Percentiles rank a stretch among this genome's conserved stretches.
Evolutionary conservation across 345 rosid genomes (phyloP).

Genomic region (Odontarrhena argentea): DNA sequence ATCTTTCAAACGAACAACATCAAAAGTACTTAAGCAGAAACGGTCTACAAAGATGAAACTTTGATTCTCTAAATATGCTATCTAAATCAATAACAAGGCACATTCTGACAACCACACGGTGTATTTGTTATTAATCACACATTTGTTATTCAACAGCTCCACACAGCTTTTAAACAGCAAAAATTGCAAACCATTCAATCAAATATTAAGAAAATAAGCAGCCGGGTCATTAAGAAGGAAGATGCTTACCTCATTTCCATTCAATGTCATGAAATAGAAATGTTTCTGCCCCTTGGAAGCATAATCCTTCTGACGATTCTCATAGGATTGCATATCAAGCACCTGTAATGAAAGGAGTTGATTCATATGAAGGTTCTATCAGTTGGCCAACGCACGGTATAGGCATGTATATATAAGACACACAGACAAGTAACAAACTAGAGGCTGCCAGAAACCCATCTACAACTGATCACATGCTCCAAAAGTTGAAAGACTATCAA

Average conservation of each 20-base stretch:
- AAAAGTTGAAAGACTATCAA: constrained; percentile 28
- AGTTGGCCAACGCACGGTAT: not conserved
- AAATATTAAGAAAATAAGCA: constrained; percentile 19
- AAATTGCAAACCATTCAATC: constrained; percentile 19
- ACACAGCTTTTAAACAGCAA: constrained; percentile 21
- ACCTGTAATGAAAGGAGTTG: constrained; percentile 53
- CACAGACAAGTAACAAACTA: constrained; percentile 1
- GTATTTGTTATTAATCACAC: constrained; percentile 1
- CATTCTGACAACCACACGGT: not conserved
- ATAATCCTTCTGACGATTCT: constrained; percentile 83
- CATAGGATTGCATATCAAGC: constrained; percentile 89
- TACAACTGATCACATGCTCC: constrained; percentile 21
- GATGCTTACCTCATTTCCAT: constrained; percentile 86
- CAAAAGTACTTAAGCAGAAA: constrained; percentile 14
- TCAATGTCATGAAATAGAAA: constrained; percentile 98
- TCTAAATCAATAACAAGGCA: constrained; percentile 8
- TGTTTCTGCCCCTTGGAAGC: constrained; percentile 92
- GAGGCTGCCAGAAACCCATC: constrained; percentile 14
- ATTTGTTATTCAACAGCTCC: constrained; percentile 5
- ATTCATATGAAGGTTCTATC: not conserved
- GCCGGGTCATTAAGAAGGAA: constrained; percentile 7
- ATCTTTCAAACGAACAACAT: constrained; percentile 18
- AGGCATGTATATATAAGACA: constrained; percentile 10
- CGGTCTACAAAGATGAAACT: constrained; percentile 7
- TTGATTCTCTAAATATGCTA: constrained; percentile 4